Conservation (phyloP, 2,329 filamentous ascomycete species). For the Alternaria sp. region DNA sequence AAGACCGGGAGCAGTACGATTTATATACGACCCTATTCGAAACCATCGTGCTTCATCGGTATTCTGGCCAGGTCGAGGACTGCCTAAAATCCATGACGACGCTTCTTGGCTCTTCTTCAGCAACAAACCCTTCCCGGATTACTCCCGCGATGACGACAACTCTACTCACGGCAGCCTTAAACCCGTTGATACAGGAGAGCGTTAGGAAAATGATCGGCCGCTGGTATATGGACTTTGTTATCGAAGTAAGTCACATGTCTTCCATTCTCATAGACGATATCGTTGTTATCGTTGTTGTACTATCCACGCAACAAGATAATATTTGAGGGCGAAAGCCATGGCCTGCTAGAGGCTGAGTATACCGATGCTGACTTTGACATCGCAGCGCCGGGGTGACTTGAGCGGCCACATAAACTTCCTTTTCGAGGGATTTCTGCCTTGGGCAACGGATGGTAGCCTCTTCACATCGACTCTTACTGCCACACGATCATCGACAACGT, state of each 20-base stretch:
- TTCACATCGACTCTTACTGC: conserved; percentile 51
- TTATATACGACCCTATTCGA: conserved; percentile 55
- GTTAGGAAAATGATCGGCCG: conserved; percentile 54
- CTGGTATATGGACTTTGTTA: conserved; percentile 51
- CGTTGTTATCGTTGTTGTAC: neutral
- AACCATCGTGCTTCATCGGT: conserved; percentile 56
- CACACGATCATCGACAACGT: conserved; percentile 36
- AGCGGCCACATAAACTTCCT: conserved; percentile 40
- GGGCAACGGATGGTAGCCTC: conserved; percentile 54
- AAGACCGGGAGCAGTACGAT: conserved; percentile 46
- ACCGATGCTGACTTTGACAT: neutral
- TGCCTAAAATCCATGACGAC: conserved; percentile 52
- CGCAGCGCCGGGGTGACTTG: conserved; percentile 6
- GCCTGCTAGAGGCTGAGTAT: neutral
- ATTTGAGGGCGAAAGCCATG: neutral
- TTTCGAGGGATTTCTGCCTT: conserved; percentile 52
- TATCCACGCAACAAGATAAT: neutral
- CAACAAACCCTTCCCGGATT: conserved; percentile 42
- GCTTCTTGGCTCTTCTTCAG: conserved; percentile 43
- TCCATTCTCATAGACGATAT: no score
- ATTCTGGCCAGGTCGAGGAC: conserved; percentile 56
- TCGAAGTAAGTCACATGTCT: conserved; percentile 11
- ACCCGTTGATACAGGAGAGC: conserved; percentile 52
- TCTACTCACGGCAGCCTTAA: conserved; percentile 51
- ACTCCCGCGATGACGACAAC: conserved; percentile 51